A percentile compares a stretch with the other conserved stretches of the same genome.
Conservation (phyloP, 2,329 filamentous ascomycete species). For the Coniochaeta sp. region DNA sequence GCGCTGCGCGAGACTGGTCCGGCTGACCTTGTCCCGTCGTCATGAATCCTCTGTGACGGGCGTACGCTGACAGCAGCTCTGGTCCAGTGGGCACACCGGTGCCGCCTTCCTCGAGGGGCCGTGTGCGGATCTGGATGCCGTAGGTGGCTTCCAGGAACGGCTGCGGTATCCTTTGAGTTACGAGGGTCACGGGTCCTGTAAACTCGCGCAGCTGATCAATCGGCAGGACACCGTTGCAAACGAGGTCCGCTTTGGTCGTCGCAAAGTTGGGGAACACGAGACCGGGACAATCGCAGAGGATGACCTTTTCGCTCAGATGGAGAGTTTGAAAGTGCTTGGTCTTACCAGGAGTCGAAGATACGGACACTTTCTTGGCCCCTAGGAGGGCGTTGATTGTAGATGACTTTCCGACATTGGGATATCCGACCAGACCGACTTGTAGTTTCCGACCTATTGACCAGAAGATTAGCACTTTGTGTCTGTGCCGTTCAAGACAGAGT, state of each 20-base stretch:
- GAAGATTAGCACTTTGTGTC: slow-evolving; percentile 5
- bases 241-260: slow-evolving; percentile 90
- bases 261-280: slow-evolving; percentile 98
- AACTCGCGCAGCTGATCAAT: slow-evolving; percentile 96
- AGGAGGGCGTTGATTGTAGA: slow-evolving; percentile 99
- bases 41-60: slow-evolving; percentile 80
- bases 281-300: slow-evolving; percentile 96
- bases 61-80: slow-evolving; percentile 81
- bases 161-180: slow-evolving; percentile 80
- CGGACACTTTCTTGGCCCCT: slow-evolving; percentile 95
- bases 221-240: slow-evolving; percentile 88
- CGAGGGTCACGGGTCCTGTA: slow-evolving; percentile 75
- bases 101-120: slow-evolving; percentile 84
- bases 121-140: slow-evolving; percentile 78
- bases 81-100: slow-evolving; percentile 78
- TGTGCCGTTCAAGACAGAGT: background rate
- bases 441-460: slow-evolving; percentile 56
- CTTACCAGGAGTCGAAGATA: slow-evolving; percentile 94
- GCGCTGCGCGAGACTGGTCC: slow-evolving; percentile 85
- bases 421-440: slow-evolving; percentile 89
- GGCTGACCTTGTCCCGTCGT: slow-evolving; percentile 86
- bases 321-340: slow-evolving; percentile 99
- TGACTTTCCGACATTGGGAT: slow-evolving; percentile 98
- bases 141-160: slow-evolving; percentile 88
- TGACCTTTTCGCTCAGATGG: slow-evolving; percentile 79